Evolutionary conservation across 2,329 filamentous ascomycete genomes (phyloP), one percentile per base, ranked within the genome.

Genomic region (Eutypella sp.): DNA sequence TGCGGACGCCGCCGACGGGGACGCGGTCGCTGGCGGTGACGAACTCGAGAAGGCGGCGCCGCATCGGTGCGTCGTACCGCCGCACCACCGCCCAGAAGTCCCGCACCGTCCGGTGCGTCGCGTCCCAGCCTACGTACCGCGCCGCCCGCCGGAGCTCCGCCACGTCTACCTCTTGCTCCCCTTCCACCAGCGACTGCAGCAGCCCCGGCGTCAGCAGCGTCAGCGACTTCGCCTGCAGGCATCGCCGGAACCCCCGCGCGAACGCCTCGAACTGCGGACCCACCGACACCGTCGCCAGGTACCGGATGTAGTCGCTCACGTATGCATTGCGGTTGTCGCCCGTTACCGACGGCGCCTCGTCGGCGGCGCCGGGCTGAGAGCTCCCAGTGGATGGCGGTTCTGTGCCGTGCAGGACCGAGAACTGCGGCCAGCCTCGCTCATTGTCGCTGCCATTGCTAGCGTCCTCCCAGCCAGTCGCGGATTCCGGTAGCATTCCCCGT

Each of bases 21-120:
- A 97, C 80, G 2, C 93, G 79, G 60, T 96, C 91, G 57, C 85
- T 92, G 0, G 92, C 92, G 13, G 93, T 99, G 24, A 99, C 91
- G 59, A 99, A 99, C 63, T 96, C 90, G 25, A 99, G 74, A 27
- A 99, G 70, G 57, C 81, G 82, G 43, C 82, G 79, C 66, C 85
- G 85, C 73, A 91, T 85, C 38, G 78, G 73, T 15, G 84, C 75
- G 48, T 81, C 75, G 60, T 80, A 93, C 29, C 63, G 66, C 52
- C 78, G 78, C 1, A 96, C 86, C 7, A 96, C 77, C 11, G 75
- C 75, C 93, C 93, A 99, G 63, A 99, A 97, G 55, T 87, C 81
- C 20, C 73, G 71, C 36, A 99, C 82, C 1, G 85, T 81, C 13
- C 73, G 79, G 53, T 93, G 84, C 0, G 72, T 73, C 0, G 81